Conservation (phyloP, 2,329 filamentous ascomycete species). For the Aspergillus sp. region DNA sequence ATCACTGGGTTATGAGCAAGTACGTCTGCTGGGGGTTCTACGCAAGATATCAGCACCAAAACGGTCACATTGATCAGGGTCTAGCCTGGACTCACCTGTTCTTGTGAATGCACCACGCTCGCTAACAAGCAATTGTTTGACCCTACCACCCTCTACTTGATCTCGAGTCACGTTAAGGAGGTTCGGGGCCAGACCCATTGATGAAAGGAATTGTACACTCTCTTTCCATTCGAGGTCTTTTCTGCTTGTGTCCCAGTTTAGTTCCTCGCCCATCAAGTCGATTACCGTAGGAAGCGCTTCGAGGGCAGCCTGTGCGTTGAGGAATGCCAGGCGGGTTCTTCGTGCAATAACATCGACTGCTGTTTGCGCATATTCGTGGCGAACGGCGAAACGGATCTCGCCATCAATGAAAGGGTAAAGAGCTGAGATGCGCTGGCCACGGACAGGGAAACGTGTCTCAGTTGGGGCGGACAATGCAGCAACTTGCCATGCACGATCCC, state of each 20-base stretch:
- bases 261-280: constrained; percentile 83
- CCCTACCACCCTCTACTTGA: constrained; percentile 59
- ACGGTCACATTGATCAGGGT: background rate
- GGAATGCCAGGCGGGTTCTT: constrained; percentile 79
- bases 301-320: constrained; percentile 87
- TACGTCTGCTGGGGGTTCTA: constrained; percentile 26
- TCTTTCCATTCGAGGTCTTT: constrained; percentile 82
- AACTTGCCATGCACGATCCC: constrained; percentile 89
- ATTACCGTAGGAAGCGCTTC: constrained; percentile 83
- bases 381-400: constrained; percentile 83
- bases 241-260: constrained; percentile 72
- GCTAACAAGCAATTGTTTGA: constrained; percentile 44
- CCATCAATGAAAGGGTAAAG: constrained; percentile 91
- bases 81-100: constrained; percentile 36
- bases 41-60: background rate
- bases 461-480: constrained; percentile 77
- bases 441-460: constrained; percentile 75
- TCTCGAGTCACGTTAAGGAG: constrained; percentile 56
- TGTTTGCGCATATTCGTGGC: constrained; percentile 88
- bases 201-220: constrained; percentile 57
- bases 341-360: constrained; percentile 85
- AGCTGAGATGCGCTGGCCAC: constrained; percentile 74
- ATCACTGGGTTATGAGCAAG: constrained; percentile 41
- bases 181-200: constrained; percentile 62
- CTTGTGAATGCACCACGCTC: constrained; percentile 43